A percentile compares a stretch with the other conserved stretches of the same genome.
Evolutionary conservation across 2,329 filamentous ascomycete genomes (phyloP).

Genomic region (Hypoxylon sp.): DNA sequence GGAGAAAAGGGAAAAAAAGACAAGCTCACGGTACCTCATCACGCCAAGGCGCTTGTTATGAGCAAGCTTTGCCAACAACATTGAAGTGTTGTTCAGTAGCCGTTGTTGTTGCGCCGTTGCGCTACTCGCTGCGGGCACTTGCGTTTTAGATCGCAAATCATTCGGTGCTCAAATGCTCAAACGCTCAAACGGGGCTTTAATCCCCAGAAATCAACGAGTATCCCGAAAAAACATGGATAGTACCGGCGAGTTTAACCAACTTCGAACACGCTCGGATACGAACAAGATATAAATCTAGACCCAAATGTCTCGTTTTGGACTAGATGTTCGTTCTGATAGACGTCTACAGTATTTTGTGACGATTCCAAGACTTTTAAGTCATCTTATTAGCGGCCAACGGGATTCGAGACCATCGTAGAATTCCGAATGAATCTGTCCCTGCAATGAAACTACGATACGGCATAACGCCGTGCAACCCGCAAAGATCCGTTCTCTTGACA

Average conservation of each 20-base stretch:
- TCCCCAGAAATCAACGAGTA: conserved; percentile 9
- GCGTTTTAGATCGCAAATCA: conserved; percentile 17
- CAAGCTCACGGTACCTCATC: neutral
- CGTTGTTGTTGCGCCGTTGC: no score
- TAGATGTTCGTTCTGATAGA: neutral
- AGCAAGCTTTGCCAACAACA: conserved; percentile 26
- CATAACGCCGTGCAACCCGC: conserved; percentile 24
- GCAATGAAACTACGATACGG: conserved; percentile 26
- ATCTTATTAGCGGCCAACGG: conserved; percentile 2
- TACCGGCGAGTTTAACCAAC: conserved; percentile 22
- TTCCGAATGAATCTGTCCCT: conserved; percentile 22
- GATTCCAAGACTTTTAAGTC: neutral
- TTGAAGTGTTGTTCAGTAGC: conserved; percentile 1
- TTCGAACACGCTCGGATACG: neutral
- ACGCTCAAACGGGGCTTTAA: conserved; percentile 7
- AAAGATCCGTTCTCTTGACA: conserved; percentile 6
- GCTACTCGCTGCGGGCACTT: conserved; percentile 14
- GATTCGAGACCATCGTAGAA: conserved; percentile 17
- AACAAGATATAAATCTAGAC: neutral
- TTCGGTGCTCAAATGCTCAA: conserved; percentile 13
- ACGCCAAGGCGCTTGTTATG: conserved; percentile 18
- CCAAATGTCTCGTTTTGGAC: conserved; percentile 1
- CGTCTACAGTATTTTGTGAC: neutral
- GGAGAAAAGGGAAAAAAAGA: neutral
- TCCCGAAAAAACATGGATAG: conserved; percentile 15